Conservation (phyloP, 306 rosid species). For the Ormosia semicastrata region DNA sequence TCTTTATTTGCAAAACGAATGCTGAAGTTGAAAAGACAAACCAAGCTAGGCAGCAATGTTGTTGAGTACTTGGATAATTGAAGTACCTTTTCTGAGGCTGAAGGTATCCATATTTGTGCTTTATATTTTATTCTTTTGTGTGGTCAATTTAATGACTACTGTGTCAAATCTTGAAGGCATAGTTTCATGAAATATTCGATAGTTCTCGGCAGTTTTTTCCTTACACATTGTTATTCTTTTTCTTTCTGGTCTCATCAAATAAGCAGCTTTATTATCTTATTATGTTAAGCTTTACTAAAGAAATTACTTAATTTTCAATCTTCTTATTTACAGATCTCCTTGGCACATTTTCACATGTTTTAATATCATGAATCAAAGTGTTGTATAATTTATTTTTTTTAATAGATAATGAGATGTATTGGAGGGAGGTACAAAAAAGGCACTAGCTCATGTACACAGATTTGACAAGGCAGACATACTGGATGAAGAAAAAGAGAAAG, state of each 20-base stretch:
- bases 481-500: not conserved
- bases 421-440: not conserved
- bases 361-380: not conserved
- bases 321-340: not conserved
- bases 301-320: not conserved
- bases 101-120: slow-evolving; percentile 39
- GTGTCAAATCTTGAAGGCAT: slow-evolving; percentile 7
- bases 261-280: not conserved
- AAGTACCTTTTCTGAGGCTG: slow-evolving; percentile 53
- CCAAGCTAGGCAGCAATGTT: slow-evolving; percentile 50
- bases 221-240: not conserved
- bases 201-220: not conserved
- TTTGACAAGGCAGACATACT: not conserved
- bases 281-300: not conserved
- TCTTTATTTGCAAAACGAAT: slow-evolving; percentile 42
- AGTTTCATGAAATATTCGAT: not conserved
- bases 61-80: slow-evolving; percentile 39
- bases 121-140: not conserved
- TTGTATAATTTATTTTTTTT: not conserved
- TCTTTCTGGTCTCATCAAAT: not conserved
- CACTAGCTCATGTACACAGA: not conserved
- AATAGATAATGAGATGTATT: not conserved
- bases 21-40: slow-evolving; percentile 69
- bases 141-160: not conserved
- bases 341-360: not conserved